Evolutionary conservation across 371 early-diverging fungal species (phyloP).

Genomic region (Rhizopus microsporus): DNA sequence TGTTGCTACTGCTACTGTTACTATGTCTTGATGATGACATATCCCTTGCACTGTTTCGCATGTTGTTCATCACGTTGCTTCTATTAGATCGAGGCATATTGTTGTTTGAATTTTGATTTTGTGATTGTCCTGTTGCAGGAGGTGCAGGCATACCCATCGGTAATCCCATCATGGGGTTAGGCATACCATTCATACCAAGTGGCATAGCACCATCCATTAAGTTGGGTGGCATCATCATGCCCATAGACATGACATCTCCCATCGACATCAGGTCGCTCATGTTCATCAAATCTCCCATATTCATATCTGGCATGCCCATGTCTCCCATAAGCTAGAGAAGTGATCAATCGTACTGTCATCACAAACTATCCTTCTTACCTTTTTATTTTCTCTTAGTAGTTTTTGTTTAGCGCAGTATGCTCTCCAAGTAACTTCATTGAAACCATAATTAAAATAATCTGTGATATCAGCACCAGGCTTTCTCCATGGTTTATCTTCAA

Average conservation of each 20-base stretch:
- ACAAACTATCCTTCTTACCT: conserved; percentile 15
- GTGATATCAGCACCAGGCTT: conserved; percentile 97
- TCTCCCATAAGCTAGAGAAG: conserved; percentile 37
- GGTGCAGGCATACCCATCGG: conserved; percentile 25
- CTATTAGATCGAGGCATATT: not conserved
- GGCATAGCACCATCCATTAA: conserved; percentile 77
- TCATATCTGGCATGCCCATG: conserved; percentile 22
- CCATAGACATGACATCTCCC: conserved; percentile 51
- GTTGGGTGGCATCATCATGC: conserved; percentile 84
- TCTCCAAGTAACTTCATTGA: conserved; percentile 94
- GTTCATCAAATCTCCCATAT: conserved; percentile 40
- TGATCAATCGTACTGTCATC: too few species aligned
- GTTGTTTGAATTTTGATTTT: conserved; percentile 10
- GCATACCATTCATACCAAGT: conserved; percentile 19
- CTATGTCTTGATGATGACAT: conserved; percentile 2
- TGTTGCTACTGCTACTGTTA: not conserved
- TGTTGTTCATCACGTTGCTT: not conserved
- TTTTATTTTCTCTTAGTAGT: conserved; percentile 69
- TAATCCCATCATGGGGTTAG: conserved; percentile 24
- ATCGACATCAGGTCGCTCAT: conserved; percentile 61
- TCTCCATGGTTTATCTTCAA: conserved; percentile 96
- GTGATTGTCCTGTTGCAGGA: conserved; percentile 15
- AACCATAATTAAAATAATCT: conserved; percentile 99
- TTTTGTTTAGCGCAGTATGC: conserved; percentile 91
- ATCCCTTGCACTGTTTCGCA: conserved; percentile 1